Percentiles rank a stretch among this genome's conserved stretches.
Evolutionary conservation across 176 grass and related monocot species (phyloP).

Genomic region (Dactylis glomerata): DNA sequence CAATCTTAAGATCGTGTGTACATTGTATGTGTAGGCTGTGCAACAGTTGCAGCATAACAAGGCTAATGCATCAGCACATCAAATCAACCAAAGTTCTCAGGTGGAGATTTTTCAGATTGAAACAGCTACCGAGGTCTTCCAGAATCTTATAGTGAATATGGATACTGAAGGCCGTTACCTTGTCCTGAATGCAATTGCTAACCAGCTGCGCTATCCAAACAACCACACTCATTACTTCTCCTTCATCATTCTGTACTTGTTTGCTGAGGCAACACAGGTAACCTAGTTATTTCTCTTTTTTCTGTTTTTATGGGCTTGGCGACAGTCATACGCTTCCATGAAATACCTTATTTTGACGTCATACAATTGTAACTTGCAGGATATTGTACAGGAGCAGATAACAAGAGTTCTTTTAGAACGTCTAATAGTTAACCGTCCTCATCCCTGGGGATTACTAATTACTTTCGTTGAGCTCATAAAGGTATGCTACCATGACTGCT

Average conservation of each 20-base stretch:
- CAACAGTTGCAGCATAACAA: constrained; percentile 79
- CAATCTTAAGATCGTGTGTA: constrained; percentile 7
- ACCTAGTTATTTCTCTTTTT: neutral
- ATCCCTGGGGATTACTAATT: constrained; percentile 93
- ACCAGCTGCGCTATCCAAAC: constrained; percentile 91
- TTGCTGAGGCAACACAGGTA: constrained; percentile 77
- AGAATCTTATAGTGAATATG: constrained; percentile 79
- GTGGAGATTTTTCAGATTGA: constrained; percentile 83
- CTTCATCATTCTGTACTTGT: constrained; percentile 90
- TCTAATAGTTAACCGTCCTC: constrained; percentile 87
- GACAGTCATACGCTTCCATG: neutral
- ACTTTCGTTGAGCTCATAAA: constrained; percentile 98
- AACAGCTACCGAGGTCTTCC: constrained; percentile 75
- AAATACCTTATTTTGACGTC: constrained; percentile 3
- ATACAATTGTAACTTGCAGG: constrained; percentile 40
- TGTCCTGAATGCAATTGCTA: constrained; percentile 85
- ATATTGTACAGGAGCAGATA: constrained; percentile 96
- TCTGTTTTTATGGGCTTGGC: neutral
- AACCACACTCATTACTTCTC: constrained; percentile 97
- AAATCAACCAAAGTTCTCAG: constrained; percentile 58
- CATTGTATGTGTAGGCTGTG: constrained; percentile 67
- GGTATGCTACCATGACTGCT: constrained; percentile 36
- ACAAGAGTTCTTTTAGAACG: constrained; percentile 89
- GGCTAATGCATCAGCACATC: constrained; percentile 43
- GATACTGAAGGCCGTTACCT: constrained; percentile 88